Evolutionary conservation across 73 alveolate genomes (phyloP).

Genomic region (Paramecium bursaria): DNA sequence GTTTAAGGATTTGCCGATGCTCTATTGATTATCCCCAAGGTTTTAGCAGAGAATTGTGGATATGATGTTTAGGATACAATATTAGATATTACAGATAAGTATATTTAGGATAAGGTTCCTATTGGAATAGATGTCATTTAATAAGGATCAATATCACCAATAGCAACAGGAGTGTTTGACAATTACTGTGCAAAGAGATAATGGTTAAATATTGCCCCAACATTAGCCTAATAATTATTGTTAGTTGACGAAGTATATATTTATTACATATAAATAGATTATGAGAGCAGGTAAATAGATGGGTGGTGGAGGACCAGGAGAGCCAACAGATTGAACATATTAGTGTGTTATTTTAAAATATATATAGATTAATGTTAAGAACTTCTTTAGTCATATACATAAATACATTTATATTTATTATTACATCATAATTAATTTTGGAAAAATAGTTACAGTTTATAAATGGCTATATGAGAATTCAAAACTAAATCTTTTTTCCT

Average conservation of each 20-base stretch:
- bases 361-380: not conserved
- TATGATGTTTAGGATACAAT: conserved; percentile 91
- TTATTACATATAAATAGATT: conserved; percentile 32
- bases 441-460: too few relatives aligned
- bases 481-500: too few relatives aligned
- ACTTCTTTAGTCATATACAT: not conserved
- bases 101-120: conserved; percentile 79
- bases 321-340: too few relatives aligned
- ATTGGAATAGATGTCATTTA: conserved; percentile 86
- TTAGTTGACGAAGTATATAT: conserved; percentile 69
- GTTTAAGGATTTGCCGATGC: conserved; percentile 95
- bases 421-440: too few relatives aligned
- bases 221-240: conserved; percentile 64
- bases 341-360: not conserved
- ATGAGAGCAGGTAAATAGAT: conserved; percentile 72
- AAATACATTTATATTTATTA: too few relatives aligned
- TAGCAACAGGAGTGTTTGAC: conserved; percentile 66
- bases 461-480: too few relatives aligned
- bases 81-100: conserved; percentile 81
- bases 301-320: conserved; percentile 64
- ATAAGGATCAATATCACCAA: conserved; percentile 67
- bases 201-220: conserved; percentile 69
- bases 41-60: conserved; percentile 94
- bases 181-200: conserved; percentile 66
- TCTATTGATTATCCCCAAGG: conserved; percentile 91